Conservation (phyloP, 1,139 yeast species). For the Yamadazyma mexicana region DNA sequence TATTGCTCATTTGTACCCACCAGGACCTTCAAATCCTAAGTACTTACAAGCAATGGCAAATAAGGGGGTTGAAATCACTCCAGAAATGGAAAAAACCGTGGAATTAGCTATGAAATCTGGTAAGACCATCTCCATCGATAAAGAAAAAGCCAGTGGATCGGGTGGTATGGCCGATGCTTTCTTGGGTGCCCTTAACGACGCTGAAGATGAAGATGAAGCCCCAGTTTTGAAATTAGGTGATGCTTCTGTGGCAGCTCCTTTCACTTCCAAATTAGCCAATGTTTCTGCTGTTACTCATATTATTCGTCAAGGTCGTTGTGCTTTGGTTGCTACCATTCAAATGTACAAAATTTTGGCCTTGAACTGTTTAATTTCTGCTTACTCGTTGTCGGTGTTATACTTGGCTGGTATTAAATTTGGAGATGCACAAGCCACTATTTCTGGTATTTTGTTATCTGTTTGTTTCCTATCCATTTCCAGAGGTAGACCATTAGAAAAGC, state of each 20-base stretch:
- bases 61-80: conserved; percentile 73
- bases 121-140: conserved; percentile 26
- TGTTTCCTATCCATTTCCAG: conserved; percentile 95
- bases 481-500: conserved; percentile 85
- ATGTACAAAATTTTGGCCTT: conserved; percentile 97
- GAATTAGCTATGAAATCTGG: conserved; percentile 47
- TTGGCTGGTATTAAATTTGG: conserved; percentile 98
- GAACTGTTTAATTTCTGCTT: conserved; percentile 95
- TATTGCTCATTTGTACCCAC: conserved; percentile 95
- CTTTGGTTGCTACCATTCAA: conserved; percentile 94
- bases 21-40: conserved; percentile 89
- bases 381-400: conserved; percentile 88
- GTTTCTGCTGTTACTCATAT: conserved; percentile 93
- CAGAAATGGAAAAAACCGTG: conserved; percentile 63
- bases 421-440: conserved; percentile 93
- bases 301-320: conserved; percentile 98
- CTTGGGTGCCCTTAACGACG: conserved; percentile 66
- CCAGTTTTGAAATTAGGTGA: conserved; percentile 95
- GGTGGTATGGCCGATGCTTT: conserved; percentile 70
- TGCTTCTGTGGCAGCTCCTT: conserved; percentile 99
- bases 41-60: conserved; percentile 83
- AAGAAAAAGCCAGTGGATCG: conserved; percentile 27
- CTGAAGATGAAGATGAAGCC: conserved; percentile 78
- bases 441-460: conserved; percentile 86
- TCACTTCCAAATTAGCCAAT: conserved; percentile 89